These are phyloP conservation scores for Crithidia brevicula DNA, from an alignment of 208 protist species.

Conservation along the genomic window DNA sequence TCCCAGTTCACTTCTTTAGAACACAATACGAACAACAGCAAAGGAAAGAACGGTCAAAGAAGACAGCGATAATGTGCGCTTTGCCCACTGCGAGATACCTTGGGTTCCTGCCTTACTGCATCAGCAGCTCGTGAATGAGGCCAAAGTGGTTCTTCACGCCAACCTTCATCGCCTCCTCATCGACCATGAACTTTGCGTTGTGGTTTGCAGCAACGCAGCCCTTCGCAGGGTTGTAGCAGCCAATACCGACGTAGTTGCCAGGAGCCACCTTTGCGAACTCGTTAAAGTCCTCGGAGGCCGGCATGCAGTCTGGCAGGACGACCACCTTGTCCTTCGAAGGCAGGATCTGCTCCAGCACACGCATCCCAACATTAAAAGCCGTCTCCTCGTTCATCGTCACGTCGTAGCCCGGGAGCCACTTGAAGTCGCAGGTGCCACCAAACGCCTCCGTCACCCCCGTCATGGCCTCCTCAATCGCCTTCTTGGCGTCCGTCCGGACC, in stretches of 20 bases:
- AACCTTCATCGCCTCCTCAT: constrained; percentile 54
- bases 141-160: constrained; percentile 46
- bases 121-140: constrained; percentile 19
- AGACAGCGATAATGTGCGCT: background rate
- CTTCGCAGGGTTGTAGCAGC: constrained; percentile 38
- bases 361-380: constrained; percentile 43
- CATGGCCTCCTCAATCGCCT: constrained; percentile 38
- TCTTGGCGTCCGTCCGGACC: constrained; percentile 34
- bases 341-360: constrained; percentile 36
- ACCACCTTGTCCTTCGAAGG: constrained; percentile 31
- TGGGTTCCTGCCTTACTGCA: constrained; percentile 2
- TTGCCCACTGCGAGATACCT: too few relatives aligned
- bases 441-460: constrained; percentile 28
- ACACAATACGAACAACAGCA: too few relatives aligned
- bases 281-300: constrained; percentile 56
- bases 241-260: constrained; percentile 52
- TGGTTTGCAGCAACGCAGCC: constrained; percentile 44
- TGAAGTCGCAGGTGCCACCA: constrained; percentile 40
- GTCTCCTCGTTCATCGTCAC: constrained; percentile 49
- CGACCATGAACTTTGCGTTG: constrained; percentile 53
- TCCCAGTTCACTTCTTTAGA: too few relatives aligned
- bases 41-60: constrained; percentile 6
- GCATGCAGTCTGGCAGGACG: constrained; percentile 27
- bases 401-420: constrained; percentile 43
- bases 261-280: constrained; percentile 40